A percentile compares a stretch with the other conserved stretches of the same genome.
Evolutionary conservation across 2,329 filamentous ascomycete genomes (phyloP).

Genomic region (Colletotrichum simmondsii): DNA sequence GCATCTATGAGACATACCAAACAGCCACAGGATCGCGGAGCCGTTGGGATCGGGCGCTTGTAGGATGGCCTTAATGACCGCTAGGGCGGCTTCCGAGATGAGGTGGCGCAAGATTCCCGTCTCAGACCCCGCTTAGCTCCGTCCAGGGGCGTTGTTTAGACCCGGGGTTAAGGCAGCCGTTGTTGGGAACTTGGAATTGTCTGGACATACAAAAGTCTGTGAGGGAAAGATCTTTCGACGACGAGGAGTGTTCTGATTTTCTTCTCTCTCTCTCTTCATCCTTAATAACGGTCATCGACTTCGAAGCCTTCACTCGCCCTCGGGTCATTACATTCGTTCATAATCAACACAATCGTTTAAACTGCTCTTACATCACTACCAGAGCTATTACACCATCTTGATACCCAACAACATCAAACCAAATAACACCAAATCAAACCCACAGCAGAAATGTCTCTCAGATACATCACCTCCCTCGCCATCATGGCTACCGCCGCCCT

Average conservation of each 20-base stretch:
- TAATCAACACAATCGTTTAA: neutral
- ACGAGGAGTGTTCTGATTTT: neutral
- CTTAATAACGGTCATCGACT: neutral
- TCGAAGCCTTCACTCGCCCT: neutral
- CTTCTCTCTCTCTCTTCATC: neutral
- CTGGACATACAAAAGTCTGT: neutral
- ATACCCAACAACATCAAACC: neutral
- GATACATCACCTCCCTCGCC: conserved; percentile 35
- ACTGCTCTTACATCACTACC: neutral
- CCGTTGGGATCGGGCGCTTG: conserved; percentile 5
- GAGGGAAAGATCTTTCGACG: neutral
- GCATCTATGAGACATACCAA: conserved; percentile 9
- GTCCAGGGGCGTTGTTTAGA: neutral
- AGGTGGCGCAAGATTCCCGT: conserved; percentile 29
- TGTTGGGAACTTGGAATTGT: neutral
- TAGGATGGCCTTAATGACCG: conserved; percentile 13
- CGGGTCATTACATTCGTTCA: conserved; percentile 17
- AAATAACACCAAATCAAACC: neutral
- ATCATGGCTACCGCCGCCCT: conserved; percentile 45
- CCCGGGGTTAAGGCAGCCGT: neutral
- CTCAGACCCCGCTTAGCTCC: conserved; percentile 14
- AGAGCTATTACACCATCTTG: neutral
- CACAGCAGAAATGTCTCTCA: conserved; percentile 27
- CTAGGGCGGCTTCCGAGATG: conserved; percentile 31
- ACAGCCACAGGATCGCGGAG: conserved; percentile 27